Evolutionary conservation across 2,329 filamentous ascomycete genomes (phyloP).

Genomic region (Ilyonectria sp.): DNA sequence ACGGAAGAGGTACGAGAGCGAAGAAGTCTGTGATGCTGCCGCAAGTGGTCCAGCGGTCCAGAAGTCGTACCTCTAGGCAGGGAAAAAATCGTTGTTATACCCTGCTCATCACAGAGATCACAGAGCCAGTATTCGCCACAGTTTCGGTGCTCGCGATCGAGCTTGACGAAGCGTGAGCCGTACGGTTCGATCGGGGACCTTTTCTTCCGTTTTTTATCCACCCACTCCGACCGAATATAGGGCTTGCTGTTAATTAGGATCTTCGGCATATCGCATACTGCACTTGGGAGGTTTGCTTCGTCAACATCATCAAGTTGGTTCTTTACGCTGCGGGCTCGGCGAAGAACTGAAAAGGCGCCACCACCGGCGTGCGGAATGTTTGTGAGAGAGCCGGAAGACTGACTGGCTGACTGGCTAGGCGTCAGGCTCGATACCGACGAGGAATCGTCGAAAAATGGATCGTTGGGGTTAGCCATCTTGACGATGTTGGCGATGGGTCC

Average conservation of each 20-base stretch:
- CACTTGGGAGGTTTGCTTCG: slow-evolving; percentile 7
- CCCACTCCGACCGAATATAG: slow-evolving; percentile 9
- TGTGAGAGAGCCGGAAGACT: slow-evolving; percentile 8
- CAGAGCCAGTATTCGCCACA: slow-evolving; percentile 10
- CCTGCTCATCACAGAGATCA: slow-evolving; percentile 8
- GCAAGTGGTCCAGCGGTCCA: slow-evolving; percentile 8
- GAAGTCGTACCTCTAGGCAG: slow-evolving; percentile 5
- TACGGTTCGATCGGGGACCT: slow-evolving; percentile 8
- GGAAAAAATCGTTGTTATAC: slow-evolving; percentile 3
- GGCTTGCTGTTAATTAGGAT: slow-evolving; percentile 8
- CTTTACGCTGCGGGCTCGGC: background rate
- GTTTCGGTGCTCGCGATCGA: slow-evolving; percentile 1
- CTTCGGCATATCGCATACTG: slow-evolving; percentile 9
- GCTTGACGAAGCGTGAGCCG: background rate
- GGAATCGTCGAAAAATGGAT: slow-evolving; percentile 7
- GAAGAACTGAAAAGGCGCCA: slow-evolving; percentile 3
- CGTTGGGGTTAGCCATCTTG: slow-evolving; percentile 4
- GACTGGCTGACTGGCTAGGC: background rate
- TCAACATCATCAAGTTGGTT: slow-evolving; percentile 9
- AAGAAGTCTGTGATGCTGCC: slow-evolving; percentile 10
- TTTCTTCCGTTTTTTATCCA: slow-evolving; percentile 8
- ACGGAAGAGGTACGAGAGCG: slow-evolving; percentile 3
- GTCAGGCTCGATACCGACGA: slow-evolving; percentile 1
- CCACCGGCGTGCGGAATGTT: slow-evolving; percentile 8
- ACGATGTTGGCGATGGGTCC: slow-evolving; percentile 10